These are phyloP conservation scores for Boletus rufocinnamomeus DNA, from an alignment of 768 basidiomycete genomes.

Conservation along the genomic window DNA sequence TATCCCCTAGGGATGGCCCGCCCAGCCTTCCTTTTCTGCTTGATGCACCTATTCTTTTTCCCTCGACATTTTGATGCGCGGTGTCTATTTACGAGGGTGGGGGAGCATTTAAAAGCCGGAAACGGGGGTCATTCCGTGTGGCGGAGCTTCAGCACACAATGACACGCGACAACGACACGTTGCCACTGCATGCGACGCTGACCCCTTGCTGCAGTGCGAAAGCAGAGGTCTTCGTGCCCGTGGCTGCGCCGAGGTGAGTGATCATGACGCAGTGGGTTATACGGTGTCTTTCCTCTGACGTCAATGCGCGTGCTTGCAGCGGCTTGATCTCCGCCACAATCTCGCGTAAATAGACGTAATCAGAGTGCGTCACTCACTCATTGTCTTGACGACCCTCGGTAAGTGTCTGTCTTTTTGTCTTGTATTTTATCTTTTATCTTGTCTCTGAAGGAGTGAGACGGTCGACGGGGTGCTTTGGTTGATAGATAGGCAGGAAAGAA, in stretches of 20 bases:
- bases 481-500: too few relatives aligned
- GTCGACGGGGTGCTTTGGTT: background rate
- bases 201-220: constrained; percentile 47
- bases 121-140: constrained; percentile 13
- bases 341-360: constrained; percentile 43
- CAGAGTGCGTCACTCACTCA: constrained; percentile 32
- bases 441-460: background rate
- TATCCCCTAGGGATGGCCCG: constrained; percentile 8
- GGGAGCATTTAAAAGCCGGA: constrained; percentile 17
- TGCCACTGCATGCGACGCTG: constrained; percentile 14
- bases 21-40: constrained; percentile 1
- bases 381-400: constrained; percentile 36
- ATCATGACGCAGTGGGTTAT: constrained; percentile 25
- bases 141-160: constrained; percentile 11
- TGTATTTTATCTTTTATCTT: background rate
- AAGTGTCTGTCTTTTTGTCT: background rate
- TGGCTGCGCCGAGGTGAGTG: constrained; percentile 81
- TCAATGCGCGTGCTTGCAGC: constrained; percentile 37
- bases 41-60: background rate
- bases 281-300: constrained; percentile 25
- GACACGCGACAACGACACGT: constrained; percentile 18
- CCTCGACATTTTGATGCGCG: background rate
- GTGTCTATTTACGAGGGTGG: constrained; percentile 4
- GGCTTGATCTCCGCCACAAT: constrained; percentile 65
- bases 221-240: constrained; percentile 87